Percentiles rank a stretch among this genome's conserved stretches.
phyloP scores from a whole-genome alignment of 2,329 filamentous ascomycete species.

The Penicillium sp. region DNA sequence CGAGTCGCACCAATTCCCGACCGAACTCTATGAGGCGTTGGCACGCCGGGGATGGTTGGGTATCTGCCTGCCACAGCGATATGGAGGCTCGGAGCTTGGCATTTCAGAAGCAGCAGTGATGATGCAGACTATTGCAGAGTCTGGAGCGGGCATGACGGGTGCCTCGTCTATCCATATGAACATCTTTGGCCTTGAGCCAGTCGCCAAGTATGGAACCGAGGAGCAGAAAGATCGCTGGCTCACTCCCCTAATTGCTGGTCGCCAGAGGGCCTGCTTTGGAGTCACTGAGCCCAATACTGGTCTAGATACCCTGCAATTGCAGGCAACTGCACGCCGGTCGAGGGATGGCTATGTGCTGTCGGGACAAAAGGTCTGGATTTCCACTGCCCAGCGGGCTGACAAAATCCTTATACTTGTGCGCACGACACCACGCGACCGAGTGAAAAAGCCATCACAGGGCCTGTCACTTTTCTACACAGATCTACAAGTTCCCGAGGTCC shows the following conservation, averaged over 20 bases:
- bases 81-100: no score
- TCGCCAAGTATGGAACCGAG: no score
- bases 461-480: constrained; percentile 38
- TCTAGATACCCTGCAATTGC: constrained; percentile 42
- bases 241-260: constrained; percentile 38
- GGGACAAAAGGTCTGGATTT: constrained; percentile 44
- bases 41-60: constrained; percentile 46
- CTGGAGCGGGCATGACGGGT: no score
- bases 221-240: constrained; percentile 25
- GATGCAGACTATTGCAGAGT: no score
- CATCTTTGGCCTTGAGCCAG: no score
- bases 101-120: no score
- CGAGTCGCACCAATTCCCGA: constrained; percentile 36
- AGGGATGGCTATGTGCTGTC: constrained; percentile 31
- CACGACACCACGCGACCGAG: constrained; percentile 40
- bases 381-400: constrained; percentile 41
- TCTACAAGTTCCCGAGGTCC: constrained; percentile 34
- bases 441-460: constrained; percentile 26
- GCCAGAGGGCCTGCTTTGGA: constrained; percentile 42
- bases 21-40: constrained; percentile 40
- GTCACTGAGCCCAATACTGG: constrained; percentile 41
- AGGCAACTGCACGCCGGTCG: constrained; percentile 33
- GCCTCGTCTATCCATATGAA: no score
- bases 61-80: constrained; percentile 35
- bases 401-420: constrained; percentile 44